A percentile compares a stretch with the other conserved stretches of the same genome.
These are phyloP conservation scores for Raddia guianensis DNA, from an alignment of 176 grass and related monocot species.

Conservation along the genomic window DNA sequence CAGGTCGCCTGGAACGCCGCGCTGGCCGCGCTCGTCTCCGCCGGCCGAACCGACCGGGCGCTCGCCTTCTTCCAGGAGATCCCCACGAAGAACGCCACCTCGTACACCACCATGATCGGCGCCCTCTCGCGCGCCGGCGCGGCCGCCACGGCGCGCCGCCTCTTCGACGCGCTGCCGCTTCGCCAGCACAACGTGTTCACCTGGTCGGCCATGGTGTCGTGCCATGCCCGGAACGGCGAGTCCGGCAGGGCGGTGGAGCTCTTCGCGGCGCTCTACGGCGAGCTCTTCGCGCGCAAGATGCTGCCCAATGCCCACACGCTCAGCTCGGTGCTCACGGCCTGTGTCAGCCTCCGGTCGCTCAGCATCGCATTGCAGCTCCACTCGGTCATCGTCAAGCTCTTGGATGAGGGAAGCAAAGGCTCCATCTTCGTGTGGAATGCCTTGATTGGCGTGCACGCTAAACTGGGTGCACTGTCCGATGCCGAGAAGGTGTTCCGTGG, in stretches of 20 bases:
- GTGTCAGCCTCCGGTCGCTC: slow-evolving; percentile 33
- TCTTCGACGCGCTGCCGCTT: slow-evolving; percentile 51
- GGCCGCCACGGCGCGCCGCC: slow-evolving; percentile 10
- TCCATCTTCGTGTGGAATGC: slow-evolving; percentile 57
- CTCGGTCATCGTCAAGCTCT: slow-evolving; percentile 42
- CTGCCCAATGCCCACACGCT: slow-evolving; percentile 54
- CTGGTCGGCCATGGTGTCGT: slow-evolving; percentile 65
- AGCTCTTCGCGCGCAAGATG: slow-evolving; percentile 32
- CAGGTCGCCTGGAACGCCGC: slow-evolving; percentile 60
- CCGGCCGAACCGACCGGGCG: slow-evolving; percentile 37
- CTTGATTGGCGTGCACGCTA: slow-evolving; percentile 53
- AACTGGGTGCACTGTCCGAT: slow-evolving; percentile 44
- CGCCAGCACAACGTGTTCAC: slow-evolving; percentile 53
- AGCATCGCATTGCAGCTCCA: slow-evolving; percentile 46
- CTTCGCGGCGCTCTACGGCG: slow-evolving; percentile 45
- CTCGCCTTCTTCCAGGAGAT: slow-evolving; percentile 52
- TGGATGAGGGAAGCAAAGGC: slow-evolving; percentile 21
- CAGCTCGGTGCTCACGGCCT: slow-evolving; percentile 58
- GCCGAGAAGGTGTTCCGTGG: slow-evolving; percentile 42
- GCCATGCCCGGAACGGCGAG: slow-evolving; percentile 51
- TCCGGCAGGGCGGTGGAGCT: slow-evolving; percentile 36
- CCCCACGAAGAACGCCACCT: slow-evolving; percentile 53
- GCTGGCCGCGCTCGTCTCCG: slow-evolving; percentile 47
- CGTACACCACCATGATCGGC: slow-evolving; percentile 59
- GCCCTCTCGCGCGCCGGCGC: slow-evolving; percentile 39